These are phyloP conservation scores for Fusarium nematophilum DNA, from an alignment of 2,329 filamentous ascomycete species.

Conservation along the genomic window DNA sequence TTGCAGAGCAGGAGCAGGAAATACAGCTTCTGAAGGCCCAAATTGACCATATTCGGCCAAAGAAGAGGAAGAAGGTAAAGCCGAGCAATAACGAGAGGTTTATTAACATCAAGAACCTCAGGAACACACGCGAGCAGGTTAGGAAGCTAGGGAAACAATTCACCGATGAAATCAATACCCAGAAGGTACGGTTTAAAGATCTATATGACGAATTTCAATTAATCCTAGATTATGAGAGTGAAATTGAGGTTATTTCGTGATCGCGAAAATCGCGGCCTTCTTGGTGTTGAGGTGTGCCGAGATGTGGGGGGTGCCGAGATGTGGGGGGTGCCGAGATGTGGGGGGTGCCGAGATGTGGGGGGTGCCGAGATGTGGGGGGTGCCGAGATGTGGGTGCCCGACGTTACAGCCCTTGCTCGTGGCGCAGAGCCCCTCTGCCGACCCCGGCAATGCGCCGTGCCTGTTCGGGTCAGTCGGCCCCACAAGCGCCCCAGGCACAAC, in stretches of 20 bases:
- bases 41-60: too few relatives aligned
- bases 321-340: too few relatives aligned
- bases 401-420: too few relatives aligned
- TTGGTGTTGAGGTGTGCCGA: too few relatives aligned
- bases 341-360: too few relatives aligned
- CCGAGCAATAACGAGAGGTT: neutral
- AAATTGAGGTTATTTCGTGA: too few relatives aligned
- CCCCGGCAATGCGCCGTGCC: too few relatives aligned
- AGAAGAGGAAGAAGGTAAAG: neutral
- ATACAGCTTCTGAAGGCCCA: neutral
- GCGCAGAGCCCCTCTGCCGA: neutral
- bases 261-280: too few relatives aligned
- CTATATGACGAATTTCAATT: neutral
- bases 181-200: neutral
- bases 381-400: too few relatives aligned
- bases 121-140: neutral
- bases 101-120: neutral
- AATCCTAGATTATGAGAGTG: neutral
- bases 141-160: too few relatives aligned
- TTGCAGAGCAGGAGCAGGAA: constrained; percentile 1
- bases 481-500: constrained; percentile 6
- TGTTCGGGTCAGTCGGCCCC: constrained; percentile 24
- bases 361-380: too few relatives aligned
- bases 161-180: neutral
- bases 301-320: too few relatives aligned